These are phyloP conservation scores for Oxalis stricta DNA, from an alignment of 441 rosid genomes.

Conservation along the genomic window DNA sequence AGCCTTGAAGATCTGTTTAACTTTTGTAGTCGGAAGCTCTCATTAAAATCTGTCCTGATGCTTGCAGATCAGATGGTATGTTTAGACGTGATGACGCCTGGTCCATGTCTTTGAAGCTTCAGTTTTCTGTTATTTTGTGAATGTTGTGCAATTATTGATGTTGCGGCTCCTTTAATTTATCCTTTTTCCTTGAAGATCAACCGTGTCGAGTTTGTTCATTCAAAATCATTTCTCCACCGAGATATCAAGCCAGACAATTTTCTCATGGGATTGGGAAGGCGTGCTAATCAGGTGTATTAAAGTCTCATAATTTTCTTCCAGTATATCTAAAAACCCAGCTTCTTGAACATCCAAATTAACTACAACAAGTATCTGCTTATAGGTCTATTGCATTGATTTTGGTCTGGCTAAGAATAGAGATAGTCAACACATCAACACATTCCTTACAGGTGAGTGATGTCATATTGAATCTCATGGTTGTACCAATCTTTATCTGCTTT, in stretches of 20 bases:
- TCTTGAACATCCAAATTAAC: not conserved
- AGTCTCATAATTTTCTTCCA: not conserved
- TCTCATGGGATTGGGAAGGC: constrained; percentile 95
- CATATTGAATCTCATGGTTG: too few species aligned
- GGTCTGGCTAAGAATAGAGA: constrained; percentile 97
- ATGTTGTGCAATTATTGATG: not conserved
- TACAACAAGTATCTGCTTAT: constrained; percentile 4
- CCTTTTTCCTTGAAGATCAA: constrained; percentile 41
- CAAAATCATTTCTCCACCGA: constrained; percentile 92
- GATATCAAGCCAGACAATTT: constrained; percentile 98
- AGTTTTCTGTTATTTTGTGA: not conserved
- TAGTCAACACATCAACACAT: constrained; percentile 84
- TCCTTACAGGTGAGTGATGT: constrained; percentile 78
- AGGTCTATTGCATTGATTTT: constrained; percentile 93
- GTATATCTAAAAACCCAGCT: too few species aligned
- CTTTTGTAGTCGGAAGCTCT: constrained; percentile 87
- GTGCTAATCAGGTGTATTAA: constrained; percentile 79
- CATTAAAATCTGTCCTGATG: constrained; percentile 91
- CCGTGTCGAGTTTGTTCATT: constrained; percentile 82
- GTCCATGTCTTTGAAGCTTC: not conserved
- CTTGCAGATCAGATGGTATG: constrained; percentile 95
- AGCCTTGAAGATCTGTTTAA: constrained; percentile 96
- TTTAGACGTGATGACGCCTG: constrained; percentile 1
- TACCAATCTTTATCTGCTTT: too few species aligned
- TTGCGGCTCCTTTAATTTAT: too few species aligned